These are phyloP conservation scores for Blastomyces silverae DNA, from an alignment of 2,329 filamentous ascomycete species.

Conservation along the genomic window DNA sequence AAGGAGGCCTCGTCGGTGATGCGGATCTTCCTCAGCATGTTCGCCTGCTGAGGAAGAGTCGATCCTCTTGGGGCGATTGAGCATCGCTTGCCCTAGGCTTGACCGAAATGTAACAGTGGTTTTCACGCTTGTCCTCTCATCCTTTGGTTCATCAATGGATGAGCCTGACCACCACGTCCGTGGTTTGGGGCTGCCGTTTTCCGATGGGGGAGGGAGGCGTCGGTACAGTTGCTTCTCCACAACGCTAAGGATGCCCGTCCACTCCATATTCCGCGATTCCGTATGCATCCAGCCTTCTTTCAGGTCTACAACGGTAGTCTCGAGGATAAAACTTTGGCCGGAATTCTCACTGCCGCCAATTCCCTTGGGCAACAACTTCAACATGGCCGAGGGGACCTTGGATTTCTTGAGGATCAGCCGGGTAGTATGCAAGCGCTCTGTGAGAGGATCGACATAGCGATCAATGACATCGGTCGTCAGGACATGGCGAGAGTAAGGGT, in stretches of 20 bases:
- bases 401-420: constrained; percentile 58
- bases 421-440: constrained; percentile 54
- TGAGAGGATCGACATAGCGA: constrained; percentile 54
- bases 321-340: constrained; percentile 57
- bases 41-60: constrained; percentile 33
- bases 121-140: constrained; percentile 50
- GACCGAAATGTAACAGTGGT: constrained; percentile 58
- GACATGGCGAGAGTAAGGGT: constrained; percentile 60
- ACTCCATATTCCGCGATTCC: constrained; percentile 58
- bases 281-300: constrained; percentile 61
- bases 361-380: constrained; percentile 55
- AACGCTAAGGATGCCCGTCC: constrained; percentile 58
- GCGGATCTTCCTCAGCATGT: constrained; percentile 45
- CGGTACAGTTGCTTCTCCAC: constrained; percentile 55
- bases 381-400: constrained; percentile 54
- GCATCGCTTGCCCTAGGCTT: constrained; percentile 53
- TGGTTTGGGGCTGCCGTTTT: constrained; percentile 20
- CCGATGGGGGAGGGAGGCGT: constrained; percentile 34
- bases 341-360: constrained; percentile 53
- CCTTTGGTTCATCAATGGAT: constrained; percentile 34
- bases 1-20: constrained; percentile 52
- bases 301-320: constrained; percentile 56
- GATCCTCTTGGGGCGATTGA: constrained; percentile 37
- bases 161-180: constrained; percentile 23
- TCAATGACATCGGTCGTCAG: constrained; percentile 60